A percentile compares a stretch with the other conserved stretches of the same genome.
Evolutionary conservation across 257 asterid genomes (phyloP).

Genomic region (Scutellaria barbata): DNA sequence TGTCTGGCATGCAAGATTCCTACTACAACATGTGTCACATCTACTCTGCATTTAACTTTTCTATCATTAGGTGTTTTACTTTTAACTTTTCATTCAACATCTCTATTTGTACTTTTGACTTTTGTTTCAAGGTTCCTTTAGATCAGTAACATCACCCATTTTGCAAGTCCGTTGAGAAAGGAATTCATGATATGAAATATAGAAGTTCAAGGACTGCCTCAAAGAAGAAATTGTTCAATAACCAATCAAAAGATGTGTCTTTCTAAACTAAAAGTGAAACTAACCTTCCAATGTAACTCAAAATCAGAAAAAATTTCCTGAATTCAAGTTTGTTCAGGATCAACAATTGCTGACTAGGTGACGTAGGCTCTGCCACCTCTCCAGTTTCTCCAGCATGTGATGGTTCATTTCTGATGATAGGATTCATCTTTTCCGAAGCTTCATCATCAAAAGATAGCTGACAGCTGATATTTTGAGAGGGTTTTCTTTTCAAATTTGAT

Average conservation of each 20-base stretch:
- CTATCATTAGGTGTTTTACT: neutral
- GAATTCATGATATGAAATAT: neutral
- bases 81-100: neutral
- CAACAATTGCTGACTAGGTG: conserved; percentile 46
- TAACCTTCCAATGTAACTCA: conserved; percentile 72
- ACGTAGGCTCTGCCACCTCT: conserved; percentile 4
- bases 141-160: too few relatives aligned
- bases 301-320: conserved; percentile 64
- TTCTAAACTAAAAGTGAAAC: conserved; percentile 25
- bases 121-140: too few relatives aligned
- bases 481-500: conserved; percentile 29
- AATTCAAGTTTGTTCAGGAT: conserved; percentile 55
- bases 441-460: conserved; percentile 44
- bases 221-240: neutral
- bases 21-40: neutral
- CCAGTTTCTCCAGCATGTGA: conserved; percentile 28
- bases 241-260: neutral
- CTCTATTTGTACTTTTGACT: too few relatives aligned
- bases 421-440: conserved; percentile 30
- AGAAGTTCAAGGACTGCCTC: neutral
- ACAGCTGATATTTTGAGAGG: conserved; percentile 29
- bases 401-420: conserved; percentile 3
- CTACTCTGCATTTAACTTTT: neutral
- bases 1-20: neutral
- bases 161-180: too few relatives aligned